These are phyloP conservation scores for Cadophora malorum DNA, from an alignment of 2,329 filamentous ascomycete species.

Conservation along the genomic window DNA sequence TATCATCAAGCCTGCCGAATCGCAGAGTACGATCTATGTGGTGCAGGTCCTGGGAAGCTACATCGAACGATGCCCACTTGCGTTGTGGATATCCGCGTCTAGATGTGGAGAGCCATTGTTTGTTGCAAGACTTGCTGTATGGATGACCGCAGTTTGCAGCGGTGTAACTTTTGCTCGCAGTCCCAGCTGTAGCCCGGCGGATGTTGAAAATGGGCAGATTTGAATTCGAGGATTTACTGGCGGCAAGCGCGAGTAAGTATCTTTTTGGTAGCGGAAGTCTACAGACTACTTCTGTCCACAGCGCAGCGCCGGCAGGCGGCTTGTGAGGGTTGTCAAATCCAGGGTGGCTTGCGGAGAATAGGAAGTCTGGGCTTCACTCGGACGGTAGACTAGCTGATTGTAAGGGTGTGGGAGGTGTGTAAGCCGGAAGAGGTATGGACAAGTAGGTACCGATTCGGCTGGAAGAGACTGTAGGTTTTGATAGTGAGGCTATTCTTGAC, in stretches of 20 bases:
- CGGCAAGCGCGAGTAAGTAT: slow-evolving; percentile 22
- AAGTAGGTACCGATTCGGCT: neutral
- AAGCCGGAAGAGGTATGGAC: slow-evolving; percentile 2
- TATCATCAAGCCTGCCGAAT: slow-evolving; percentile 13
- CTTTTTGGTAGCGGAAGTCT: slow-evolving; percentile 6
- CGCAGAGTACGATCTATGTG: neutral
- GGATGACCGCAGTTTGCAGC: slow-evolving; percentile 1
- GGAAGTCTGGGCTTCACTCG: slow-evolving; percentile 9
- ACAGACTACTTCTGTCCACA: neutral
- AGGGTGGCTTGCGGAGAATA: slow-evolving; percentile 10
- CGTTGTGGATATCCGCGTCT: slow-evolving; percentile 7
- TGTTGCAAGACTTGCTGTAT: neutral
- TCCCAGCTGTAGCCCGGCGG: neutral
- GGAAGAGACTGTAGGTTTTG: neutral
- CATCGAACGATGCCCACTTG: neutral
- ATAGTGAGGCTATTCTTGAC: slow-evolving; percentile 2
- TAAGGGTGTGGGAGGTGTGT: neutral
- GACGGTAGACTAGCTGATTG: neutral
- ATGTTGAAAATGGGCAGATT: neutral
- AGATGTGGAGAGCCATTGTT: neutral
- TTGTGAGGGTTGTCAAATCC: neutral
- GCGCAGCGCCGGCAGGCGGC: neutral
- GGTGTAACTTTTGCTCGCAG: slow-evolving; percentile 5
- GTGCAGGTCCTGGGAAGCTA: slow-evolving; percentile 2
- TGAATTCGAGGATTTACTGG: slow-evolving; percentile 13